Evolutionary conservation across 2,329 filamentous ascomycete species (phyloP), one percentile per base, ranked within the genome.

Genomic region (Myriosclerotinia scirpicola): DNA sequence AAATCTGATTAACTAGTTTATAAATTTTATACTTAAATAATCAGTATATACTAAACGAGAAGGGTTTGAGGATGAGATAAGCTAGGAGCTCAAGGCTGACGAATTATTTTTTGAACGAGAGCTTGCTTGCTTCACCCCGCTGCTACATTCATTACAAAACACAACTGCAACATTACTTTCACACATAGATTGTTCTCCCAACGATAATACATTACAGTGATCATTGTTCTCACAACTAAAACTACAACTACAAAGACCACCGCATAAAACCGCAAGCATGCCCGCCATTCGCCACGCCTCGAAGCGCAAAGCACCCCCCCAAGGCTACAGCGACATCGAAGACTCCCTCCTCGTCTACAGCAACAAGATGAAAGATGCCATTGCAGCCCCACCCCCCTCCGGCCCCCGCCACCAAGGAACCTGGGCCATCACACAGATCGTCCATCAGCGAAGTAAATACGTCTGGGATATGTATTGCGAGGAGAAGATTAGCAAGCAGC

Each of bases 381-480:
- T 97, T 77, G 96, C 96, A 79, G 90, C 93, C 58, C 89, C 92
- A 80, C 91, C 81, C 77, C 91, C 81, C 85, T 92, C 85, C 84
- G 91, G 87, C 0, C 85, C 86, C 2, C 93, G 93, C 77, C 90
- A 97, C 76, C 92, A 98, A 80, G 91, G 92, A 72, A 86, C 93
- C 71, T 99, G 95, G 95, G 94, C 95, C 69, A 93, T 99, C 72
- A 98, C 99, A 76, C 93, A 98, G 78, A 97, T 99, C 77, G 90
- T 90, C 34, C 95, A 99, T 80, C 93, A 97, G 80, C 88, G 94
- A 81, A 89, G 81, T 69, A 88, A 92, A 76, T 99, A 99, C 80
- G 90, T 99, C 70, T 99, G 97, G 81, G 95, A 98, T 76, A 84
- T 99, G 58, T 98, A 97, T 82, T 99, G 98, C 80, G 90, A 96